A percentile compares a stretch with the other conserved stretches of the same genome.
Conservation (phyloP, 2,329 filamentous ascomycete genomes). For the Aspergillus sp. region DNA sequence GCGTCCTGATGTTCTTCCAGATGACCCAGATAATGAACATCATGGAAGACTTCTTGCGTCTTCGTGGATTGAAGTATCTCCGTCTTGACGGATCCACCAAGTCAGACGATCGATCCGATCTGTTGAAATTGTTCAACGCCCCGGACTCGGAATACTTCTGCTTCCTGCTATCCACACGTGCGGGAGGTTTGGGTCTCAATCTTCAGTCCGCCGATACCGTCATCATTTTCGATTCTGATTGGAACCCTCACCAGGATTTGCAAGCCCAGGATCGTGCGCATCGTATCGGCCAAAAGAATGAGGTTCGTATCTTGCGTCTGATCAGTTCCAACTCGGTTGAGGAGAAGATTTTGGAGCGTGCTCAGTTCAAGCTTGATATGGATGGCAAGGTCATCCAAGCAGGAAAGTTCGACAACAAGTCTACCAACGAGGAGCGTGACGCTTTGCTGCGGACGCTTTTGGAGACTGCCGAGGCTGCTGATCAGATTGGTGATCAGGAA, state of each 20-base stretch:
- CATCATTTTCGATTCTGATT: slow-evolving; percentile 99
- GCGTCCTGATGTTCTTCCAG: slow-evolving; percentile 99
- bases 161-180: slow-evolving; percentile 97
- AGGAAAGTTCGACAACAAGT: slow-evolving; percentile 99
- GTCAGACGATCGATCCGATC: slow-evolving; percentile 90
- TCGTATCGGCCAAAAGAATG: slow-evolving; percentile 99
- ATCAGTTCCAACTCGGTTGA: slow-evolving; percentile 98
- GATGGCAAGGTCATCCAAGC: slow-evolving; percentile 99
- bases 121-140: slow-evolving; percentile 85
- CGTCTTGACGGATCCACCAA: slow-evolving; percentile 96
- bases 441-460: slow-evolving; percentile 92
- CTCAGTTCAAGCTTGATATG: slow-evolving; percentile 98
- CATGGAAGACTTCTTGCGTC: slow-evolving; percentile 96
- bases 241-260: slow-evolving; percentile 99
- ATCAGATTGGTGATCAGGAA: slow-evolving; percentile 78
- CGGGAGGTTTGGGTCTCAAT: slow-evolving; percentile 95
- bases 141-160: slow-evolving; percentile 93
- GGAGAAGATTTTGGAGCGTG: slow-evolving; percentile 96
- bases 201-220: slow-evolving; percentile 97
- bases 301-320: slow-evolving; percentile 91
- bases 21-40: slow-evolving; percentile 99
- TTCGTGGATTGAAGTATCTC: slow-evolving; percentile 79
- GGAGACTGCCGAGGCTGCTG: slow-evolving; percentile 71
- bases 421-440: slow-evolving; percentile 96
- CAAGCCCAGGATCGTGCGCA: slow-evolving; percentile 99